A percentile compares a stretch with the other conserved stretches of the same genome.
phyloP scores from a whole-genome alignment of 176 grass and related monocot species.

The Coix lacrymajobi region DNA sequence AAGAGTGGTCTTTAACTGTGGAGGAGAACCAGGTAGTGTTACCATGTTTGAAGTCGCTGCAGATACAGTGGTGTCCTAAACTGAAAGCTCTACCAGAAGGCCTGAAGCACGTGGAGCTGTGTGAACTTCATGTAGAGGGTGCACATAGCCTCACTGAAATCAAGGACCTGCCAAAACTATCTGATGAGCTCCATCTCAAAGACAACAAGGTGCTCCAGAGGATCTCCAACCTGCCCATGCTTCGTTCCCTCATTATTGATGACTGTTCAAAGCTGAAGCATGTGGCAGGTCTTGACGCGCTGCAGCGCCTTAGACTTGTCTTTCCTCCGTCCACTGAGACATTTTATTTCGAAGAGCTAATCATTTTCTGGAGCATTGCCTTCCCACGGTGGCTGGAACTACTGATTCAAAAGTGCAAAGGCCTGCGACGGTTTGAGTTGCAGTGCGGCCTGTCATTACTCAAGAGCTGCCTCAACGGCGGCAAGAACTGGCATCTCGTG shows the following conservation, averaged over 20 bases:
- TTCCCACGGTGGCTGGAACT: conserved; percentile 68
- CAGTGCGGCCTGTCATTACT: conserved; percentile 57
- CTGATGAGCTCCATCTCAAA: conserved; percentile 48
- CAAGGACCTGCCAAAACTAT: conserved; percentile 50
- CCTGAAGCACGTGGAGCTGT: conserved; percentile 34
- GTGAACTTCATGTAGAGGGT: conserved; percentile 43
- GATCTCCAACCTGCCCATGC: conserved; percentile 44
- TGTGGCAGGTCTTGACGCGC: conserved; percentile 42
- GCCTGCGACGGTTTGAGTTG: conserved; percentile 50
- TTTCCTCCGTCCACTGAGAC: conserved; percentile 68
- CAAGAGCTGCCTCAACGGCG: conserved; percentile 61
- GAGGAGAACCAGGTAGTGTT: conserved; percentile 39
- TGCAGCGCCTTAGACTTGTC: conserved; percentile 51
- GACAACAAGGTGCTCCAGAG: conserved; percentile 54
- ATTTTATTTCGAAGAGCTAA: conserved; percentile 73
- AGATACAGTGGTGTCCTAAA: conserved; percentile 61
- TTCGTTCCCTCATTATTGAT: conserved; percentile 40
- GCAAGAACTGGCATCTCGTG: conserved; percentile 73
- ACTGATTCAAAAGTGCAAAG: conserved; percentile 44
- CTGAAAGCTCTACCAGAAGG: conserved; percentile 76
- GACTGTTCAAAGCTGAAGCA: conserved; percentile 71
- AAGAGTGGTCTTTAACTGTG: conserved; percentile 64
- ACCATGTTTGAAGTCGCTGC: conserved; percentile 61
- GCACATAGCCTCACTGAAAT: conserved; percentile 59
- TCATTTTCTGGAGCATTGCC: conserved; percentile 69